Evolutionary conservation across 148 eudicot species (phyloP).

Genomic region (Agrostemma githago): DNA sequence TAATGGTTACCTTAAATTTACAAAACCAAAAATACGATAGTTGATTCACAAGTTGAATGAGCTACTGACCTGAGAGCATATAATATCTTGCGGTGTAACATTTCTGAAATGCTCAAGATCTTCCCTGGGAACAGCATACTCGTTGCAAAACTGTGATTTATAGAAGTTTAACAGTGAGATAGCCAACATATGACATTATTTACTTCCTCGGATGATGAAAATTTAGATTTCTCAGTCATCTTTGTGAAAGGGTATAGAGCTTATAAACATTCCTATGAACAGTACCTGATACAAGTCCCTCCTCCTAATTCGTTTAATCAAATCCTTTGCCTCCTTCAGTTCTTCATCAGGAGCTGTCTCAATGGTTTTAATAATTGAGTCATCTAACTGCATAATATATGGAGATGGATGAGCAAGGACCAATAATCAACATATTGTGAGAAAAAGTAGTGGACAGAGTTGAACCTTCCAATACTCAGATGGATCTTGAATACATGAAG

Average conservation of each 20-base stretch:
- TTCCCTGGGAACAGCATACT: constrained; percentile 76
- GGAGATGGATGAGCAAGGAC: background rate
- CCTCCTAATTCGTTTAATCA: constrained; percentile 6
- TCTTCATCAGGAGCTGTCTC: constrained; percentile 70
- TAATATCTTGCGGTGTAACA: constrained; percentile 68
- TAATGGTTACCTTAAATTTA: background rate
- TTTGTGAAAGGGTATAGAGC: background rate
- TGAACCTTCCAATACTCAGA: constrained; percentile 85
- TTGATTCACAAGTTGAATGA: background rate
- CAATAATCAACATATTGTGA: background rate
- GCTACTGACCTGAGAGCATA: constrained; percentile 73
- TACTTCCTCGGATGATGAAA: background rate
- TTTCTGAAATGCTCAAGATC: constrained; percentile 61
- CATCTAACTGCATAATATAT: constrained; percentile 63
- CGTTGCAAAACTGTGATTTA: constrained; percentile 73
- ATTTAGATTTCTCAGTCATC: background rate
- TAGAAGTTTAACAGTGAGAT: background rate
- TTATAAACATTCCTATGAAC: constrained; percentile 42
- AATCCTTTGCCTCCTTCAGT: constrained; percentile 28
- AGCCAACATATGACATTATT: background rate
- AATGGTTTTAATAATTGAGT: constrained; percentile 68
- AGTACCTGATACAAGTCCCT: constrained; percentile 33
- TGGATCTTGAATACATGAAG: constrained; percentile 66
- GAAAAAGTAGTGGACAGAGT: background rate
- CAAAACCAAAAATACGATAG: background rate